phyloP scores from a whole-genome alignment of 495 filamentous ascomycete species.

The Penicillium longicatenatum region DNA sequence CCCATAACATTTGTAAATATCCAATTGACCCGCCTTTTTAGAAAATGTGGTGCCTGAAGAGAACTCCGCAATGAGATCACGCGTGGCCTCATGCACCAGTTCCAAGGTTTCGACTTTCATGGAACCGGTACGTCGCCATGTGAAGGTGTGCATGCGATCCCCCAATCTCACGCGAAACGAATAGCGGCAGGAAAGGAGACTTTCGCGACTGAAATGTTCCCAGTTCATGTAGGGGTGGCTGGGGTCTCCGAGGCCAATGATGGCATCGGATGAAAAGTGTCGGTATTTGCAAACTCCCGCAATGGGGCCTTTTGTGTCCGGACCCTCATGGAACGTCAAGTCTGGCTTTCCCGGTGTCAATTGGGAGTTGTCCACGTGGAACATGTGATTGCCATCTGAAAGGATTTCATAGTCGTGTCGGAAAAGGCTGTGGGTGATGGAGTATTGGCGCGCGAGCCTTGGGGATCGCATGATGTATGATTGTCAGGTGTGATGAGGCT shows the following conservation, averaged over 20 bases:
- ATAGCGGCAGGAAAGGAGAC: constrained; percentile 22
- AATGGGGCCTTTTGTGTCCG: constrained; percentile 27
- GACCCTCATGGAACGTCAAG: constrained; percentile 35
- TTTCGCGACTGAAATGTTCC: constrained; percentile 30
- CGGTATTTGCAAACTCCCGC: constrained; percentile 35
- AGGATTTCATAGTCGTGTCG: constrained; percentile 33
- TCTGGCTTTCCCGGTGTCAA: constrained; percentile 34
- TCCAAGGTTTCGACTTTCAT: constrained; percentile 29
- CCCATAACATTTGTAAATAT: constrained; percentile 23
- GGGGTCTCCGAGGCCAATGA: constrained; percentile 37
- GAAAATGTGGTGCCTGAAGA: constrained; percentile 20
- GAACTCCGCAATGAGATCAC: constrained; percentile 32
- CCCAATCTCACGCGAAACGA: constrained; percentile 28
- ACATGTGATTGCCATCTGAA: constrained; percentile 21
- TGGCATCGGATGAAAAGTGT: constrained; percentile 35
- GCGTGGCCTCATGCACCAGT: constrained; percentile 17
- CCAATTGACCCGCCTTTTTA: constrained; percentile 17
- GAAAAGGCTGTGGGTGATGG: constrained; percentile 31
- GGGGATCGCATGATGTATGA: background rate
- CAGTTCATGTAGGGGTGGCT: constrained; percentile 24
- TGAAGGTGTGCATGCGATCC: constrained; percentile 19
- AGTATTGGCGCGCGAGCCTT: constrained; percentile 12
- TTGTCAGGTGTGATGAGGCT: background rate
- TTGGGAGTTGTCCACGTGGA: constrained; percentile 33
- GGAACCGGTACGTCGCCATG: constrained; percentile 39